Conservation (phyloP, 1,139 yeast genomes). For the Lodderomyces metapsilosis region DNA sequence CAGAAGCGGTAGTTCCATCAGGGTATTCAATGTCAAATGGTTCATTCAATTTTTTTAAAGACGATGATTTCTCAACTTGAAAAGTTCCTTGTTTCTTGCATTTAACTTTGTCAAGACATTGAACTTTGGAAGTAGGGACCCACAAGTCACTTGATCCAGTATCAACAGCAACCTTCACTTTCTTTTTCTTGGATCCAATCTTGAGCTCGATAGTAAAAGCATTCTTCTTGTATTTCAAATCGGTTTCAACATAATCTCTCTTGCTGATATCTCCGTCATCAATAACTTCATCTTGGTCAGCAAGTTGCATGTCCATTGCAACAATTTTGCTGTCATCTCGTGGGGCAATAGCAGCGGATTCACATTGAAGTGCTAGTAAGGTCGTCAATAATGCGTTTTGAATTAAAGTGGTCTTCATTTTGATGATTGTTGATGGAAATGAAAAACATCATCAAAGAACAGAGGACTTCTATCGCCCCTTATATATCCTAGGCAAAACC, state of each 20-base stretch:
- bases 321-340: not conserved
- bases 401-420: not conserved
- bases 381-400: not conserved
- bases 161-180: constrained; percentile 35
- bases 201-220: constrained; percentile 40
- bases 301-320: not conserved
- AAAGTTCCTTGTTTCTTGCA: constrained; percentile 51
- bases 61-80: constrained; percentile 42
- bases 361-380: not conserved
- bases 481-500: no score
- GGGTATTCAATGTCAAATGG: constrained; percentile 29
- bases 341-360: not conserved
- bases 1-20: constrained; percentile 33
- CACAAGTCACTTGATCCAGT: constrained; percentile 49
- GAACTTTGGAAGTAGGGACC: constrained; percentile 22
- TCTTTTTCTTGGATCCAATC: constrained; percentile 32
- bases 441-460: no score
- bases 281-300: not conserved
- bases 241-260: not conserved
- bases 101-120: constrained; percentile 6
- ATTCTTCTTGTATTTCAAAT: constrained; percentile 1
- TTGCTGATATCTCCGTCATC: not conserved
- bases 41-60: constrained; percentile 47
- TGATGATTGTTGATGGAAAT: no score
- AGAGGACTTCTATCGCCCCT: no score